phyloP scores from a whole-genome alignment of 768 basidiomycete genomes.

The Boletus pseudo-olivaceus region DNA sequence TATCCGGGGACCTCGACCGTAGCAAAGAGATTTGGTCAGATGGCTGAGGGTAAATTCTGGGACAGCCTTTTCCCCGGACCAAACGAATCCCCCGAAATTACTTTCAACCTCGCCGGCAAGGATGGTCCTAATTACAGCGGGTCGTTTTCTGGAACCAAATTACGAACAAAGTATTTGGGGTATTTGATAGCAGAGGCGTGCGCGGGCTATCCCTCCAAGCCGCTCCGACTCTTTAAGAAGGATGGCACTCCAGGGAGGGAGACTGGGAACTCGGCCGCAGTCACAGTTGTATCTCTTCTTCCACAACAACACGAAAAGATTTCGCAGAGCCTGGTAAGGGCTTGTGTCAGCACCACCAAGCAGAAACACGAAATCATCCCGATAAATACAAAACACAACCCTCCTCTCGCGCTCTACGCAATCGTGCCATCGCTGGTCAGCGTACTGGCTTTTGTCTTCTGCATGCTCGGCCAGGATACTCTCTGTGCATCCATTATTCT shows the following conservation, averaged over 20 bases:
- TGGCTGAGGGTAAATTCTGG: constrained; percentile 28
- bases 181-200: constrained; percentile 39
- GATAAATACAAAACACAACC: constrained; percentile 5
- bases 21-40: constrained; percentile 32
- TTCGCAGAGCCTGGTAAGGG: neutral
- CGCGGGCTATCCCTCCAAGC: neutral
- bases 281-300: constrained; percentile 17
- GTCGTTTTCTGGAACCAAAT: constrained; percentile 60
- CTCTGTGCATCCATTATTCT: constrained; percentile 30
- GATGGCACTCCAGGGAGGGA: constrained; percentile 4
- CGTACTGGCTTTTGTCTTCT: constrained; percentile 18
- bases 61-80: constrained; percentile 32
- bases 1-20: constrained; percentile 32
- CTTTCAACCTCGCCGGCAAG: constrained; percentile 28
- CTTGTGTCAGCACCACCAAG: neutral
- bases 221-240: constrained; percentile 1
- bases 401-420: constrained; percentile 13
- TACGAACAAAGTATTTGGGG: constrained; percentile 52
- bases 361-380: constrained; percentile 2
- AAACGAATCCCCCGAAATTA: constrained; percentile 23
- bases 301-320: neutral
- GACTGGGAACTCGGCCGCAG: constrained; percentile 12
- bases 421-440: constrained; percentile 24
- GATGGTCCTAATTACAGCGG: constrained; percentile 67
- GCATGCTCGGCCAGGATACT: constrained; percentile 19